phyloP scores from a whole-genome alignment of 305 asterid genomes.

The Lippia alba region DNA sequence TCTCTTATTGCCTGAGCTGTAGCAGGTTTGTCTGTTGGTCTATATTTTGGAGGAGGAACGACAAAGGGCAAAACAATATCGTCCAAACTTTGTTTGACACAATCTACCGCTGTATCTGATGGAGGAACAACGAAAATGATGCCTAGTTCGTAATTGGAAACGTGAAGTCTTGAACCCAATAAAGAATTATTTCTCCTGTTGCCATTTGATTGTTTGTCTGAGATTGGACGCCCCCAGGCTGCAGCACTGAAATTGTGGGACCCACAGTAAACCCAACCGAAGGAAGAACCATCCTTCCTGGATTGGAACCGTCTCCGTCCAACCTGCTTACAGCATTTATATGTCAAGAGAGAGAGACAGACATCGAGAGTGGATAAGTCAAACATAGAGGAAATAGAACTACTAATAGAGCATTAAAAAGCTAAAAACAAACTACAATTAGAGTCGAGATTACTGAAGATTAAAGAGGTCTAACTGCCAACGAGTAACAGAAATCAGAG shows the following conservation, averaged over 20 bases:
- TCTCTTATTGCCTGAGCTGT: slow-evolving; percentile 79
- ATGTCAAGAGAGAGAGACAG: no score
- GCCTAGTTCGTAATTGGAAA: slow-evolving; percentile 86
- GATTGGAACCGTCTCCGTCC: slow-evolving; percentile 72
- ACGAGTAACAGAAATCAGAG: no score
- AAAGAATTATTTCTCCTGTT: slow-evolving; percentile 42
- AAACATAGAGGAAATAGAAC: not conserved
- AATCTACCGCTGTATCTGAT: slow-evolving; percentile 36
- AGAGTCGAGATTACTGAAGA: no score
- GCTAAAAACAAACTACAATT: not conserved
- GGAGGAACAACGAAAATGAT: slow-evolving; percentile 79
- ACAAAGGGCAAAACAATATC: slow-evolving; percentile 77
- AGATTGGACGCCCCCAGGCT: slow-evolving; percentile 91
- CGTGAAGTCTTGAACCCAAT: slow-evolving; percentile 75
- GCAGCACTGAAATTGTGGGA: slow-evolving; percentile 97
- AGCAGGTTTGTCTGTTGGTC: slow-evolving; percentile 68
- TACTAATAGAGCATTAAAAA: not conserved
- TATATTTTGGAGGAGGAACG: slow-evolving; percentile 81
- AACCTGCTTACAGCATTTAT: slow-evolving; percentile 69
- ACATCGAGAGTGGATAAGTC: no score
- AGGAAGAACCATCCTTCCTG: slow-evolving; percentile 56
- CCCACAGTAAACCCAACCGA: slow-evolving; percentile 89
- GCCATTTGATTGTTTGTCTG: slow-evolving; percentile 43
- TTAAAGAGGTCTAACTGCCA: no score
- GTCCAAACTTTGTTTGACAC: slow-evolving; percentile 65